Percentiles rank a stretch among this genome's conserved stretches.
These are phyloP conservation scores for Psilocybe subaeruginosa DNA, from an alignment of 768 basidiomycete species.

Conservation along the genomic window DNA sequence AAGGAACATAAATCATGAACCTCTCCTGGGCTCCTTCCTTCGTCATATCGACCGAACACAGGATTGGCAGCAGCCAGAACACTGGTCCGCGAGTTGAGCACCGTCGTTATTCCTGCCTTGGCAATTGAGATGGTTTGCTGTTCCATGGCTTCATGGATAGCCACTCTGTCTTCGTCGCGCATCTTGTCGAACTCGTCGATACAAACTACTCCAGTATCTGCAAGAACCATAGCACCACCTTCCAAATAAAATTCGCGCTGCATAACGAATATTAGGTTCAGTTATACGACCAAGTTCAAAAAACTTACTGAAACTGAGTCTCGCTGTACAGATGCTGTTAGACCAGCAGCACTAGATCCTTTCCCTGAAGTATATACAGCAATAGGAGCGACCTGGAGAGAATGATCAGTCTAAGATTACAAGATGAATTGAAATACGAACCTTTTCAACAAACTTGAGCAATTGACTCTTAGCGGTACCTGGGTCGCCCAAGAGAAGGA, in stretches of 20 bases:
- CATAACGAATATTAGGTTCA: conserved; percentile 9
- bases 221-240: conserved; percentile 99
- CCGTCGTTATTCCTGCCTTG: conserved; percentile 98
- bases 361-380: conserved; percentile 99
- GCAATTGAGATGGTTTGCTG: conserved; percentile 99
- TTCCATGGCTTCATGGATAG: conserved; percentile 99
- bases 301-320: conserved; percentile 82
- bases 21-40: conserved; percentile 94
- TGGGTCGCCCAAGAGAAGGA: conserved; percentile 93
- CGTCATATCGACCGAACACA: conserved; percentile 96
- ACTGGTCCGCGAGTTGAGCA: conserved; percentile 93
- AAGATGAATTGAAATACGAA: conserved; percentile 23
- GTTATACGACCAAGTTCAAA: neutral
- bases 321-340: conserved; percentile 96
- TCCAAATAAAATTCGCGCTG: conserved; percentile 98
- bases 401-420: conserved; percentile 1
- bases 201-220: conserved; percentile 97
- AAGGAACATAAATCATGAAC: conserved; percentile 36
- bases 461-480: conserved; percentile 98
- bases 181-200: conserved; percentile 99
- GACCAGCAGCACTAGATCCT: conserved; percentile 96
- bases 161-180: conserved; percentile 98
- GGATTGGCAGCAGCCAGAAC: conserved; percentile 98
- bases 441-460: conserved; percentile 98
- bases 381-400: conserved; percentile 85